Evolutionary conservation across 371 early-diverging fungal species (phyloP), one percentile per base, ranked within the genome.

Genomic region (Lichtheimia ornata): DNA sequence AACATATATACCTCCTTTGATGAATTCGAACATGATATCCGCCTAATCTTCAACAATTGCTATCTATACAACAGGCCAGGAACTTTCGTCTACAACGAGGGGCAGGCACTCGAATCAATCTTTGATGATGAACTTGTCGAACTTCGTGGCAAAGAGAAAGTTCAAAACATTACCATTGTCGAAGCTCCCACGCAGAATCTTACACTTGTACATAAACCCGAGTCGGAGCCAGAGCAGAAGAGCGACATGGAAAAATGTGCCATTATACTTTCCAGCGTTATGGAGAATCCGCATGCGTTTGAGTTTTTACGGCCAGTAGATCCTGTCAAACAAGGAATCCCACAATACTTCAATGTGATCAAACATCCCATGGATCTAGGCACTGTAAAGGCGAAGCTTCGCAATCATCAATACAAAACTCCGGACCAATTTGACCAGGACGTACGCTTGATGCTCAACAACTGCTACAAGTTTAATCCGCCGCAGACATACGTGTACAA

Each of bases 291-390:
- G 22, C 72, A 75, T 30, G 73, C 75, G 3, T 69, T 70, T 51
- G 73, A 74, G 47, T 79, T 82, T 50, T 44, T 66, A 24, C 66
- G 72, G 6, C 83, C 83, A n/a, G 83, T 83, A 2, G 83, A 83
- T 63, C 80, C 80, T 30, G 63, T 75, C 24, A 61, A 62, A 40
- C 74, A 73, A 54, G 72, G 73, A 17, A 71, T 76, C 47, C 83
- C 83, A 5, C 90, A 91, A 9, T 96, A 96, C 70, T 72, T 83
- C 12, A 84, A 87, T 6, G 82, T 94, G 12, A 90, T 99, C 80
- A 97, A 94, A 65, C 56, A 84, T 2, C 99, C 99, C 0, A 99
- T 99, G 98, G 99, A 99, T 68, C 78, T 99, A 4, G 89, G 92
- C 0, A 99, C 98, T 0, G 88, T 99, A 45, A 89, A 91, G 62